Conservation (phyloP, 164 flowering plant genomes). For the Saururus chinensis region DNA sequence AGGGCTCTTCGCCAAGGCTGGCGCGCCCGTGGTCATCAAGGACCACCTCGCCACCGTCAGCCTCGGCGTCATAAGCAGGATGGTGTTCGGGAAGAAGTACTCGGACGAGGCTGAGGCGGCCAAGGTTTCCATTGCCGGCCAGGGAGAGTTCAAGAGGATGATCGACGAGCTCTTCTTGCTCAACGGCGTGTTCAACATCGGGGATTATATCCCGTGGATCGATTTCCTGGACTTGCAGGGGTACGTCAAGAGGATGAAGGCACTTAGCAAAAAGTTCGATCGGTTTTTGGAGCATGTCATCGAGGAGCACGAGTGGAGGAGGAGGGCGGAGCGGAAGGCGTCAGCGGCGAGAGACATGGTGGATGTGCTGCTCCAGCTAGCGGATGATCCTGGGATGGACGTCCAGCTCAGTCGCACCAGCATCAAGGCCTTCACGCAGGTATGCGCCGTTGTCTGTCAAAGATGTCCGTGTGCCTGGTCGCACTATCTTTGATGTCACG, state of each 20-base stretch:
- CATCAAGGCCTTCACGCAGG: slow-evolving; percentile 24
- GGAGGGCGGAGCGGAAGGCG: slow-evolving; percentile 14
- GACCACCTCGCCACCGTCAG: too few relatives aligned
- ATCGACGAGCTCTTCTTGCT: too few relatives aligned
- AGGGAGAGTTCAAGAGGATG: not conserved
- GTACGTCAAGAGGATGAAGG: slow-evolving; percentile 10
- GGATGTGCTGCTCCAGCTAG: slow-evolving; percentile 56
- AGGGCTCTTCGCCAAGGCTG: too few relatives aligned
- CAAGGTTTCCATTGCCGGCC: not conserved
- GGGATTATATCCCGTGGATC: too few relatives aligned
- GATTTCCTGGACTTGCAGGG: too few relatives aligned
- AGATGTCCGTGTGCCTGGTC: too few relatives aligned
- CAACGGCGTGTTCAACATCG: too few relatives aligned
- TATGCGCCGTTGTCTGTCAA: too few relatives aligned
- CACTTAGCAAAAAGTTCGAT: slow-evolving; percentile 33
- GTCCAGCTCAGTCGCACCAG: slow-evolving; percentile 32
- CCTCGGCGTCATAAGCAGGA: too few relatives aligned
- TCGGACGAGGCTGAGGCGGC: not conserved
- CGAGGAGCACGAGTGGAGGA: slow-evolving; percentile 30
- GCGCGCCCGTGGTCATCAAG: too few relatives aligned
- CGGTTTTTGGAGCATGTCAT: slow-evolving; percentile 37
- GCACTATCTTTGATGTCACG: too few relatives aligned
- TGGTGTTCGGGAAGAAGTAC: too few relatives aligned
- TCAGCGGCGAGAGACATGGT: slow-evolving; percentile 61
- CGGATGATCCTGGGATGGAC: slow-evolving; percentile 55